These are phyloP conservation scores for Ceratobasidium sp. DNA, from an alignment of 1,284 basidiomycete genomes.

Conservation along the genomic window DNA sequence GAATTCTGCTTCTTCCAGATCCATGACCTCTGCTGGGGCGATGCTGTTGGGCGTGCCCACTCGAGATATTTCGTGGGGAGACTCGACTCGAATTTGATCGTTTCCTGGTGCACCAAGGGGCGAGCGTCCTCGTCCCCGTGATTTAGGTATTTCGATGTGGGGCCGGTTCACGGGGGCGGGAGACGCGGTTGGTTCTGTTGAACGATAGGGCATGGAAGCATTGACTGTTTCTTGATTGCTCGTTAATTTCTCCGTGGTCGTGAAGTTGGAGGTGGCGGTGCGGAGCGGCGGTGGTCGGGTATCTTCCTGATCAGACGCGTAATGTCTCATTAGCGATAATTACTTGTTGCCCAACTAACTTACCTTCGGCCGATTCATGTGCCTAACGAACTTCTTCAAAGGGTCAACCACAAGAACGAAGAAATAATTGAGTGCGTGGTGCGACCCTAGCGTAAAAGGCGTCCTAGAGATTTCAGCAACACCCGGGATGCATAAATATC, in stretches of 20 bases:
- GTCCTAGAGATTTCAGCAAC: conserved; percentile 17
- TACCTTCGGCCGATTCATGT: neutral
- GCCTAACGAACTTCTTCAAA: neutral
- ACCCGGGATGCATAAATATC: neutral
- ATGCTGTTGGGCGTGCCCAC: conserved; percentile 3
- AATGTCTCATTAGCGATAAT: neutral
- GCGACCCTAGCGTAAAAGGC: conserved; percentile 24
- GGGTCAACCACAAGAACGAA: neutral
- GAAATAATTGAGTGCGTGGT: conserved; percentile 33
- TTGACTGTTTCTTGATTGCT: neutral
- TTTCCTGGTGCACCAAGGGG: neutral
- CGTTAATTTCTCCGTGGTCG: neutral
- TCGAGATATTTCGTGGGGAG: conserved; percentile 5
- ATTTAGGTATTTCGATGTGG: neutral
- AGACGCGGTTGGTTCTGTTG: neutral
- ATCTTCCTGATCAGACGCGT: neutral
- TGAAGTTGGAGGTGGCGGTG: neutral
- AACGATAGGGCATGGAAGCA: neutral
- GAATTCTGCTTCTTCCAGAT: neutral
- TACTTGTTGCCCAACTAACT: neutral
- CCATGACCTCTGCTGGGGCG: neutral
- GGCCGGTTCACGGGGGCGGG: neutral
- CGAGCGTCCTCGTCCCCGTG: neutral
- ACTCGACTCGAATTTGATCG: conserved; percentile 1
- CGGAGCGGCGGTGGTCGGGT: neutral